Conservation (phyloP, 2,329 filamentous ascomycete species). For the Alternaria tenuissima region DNA sequence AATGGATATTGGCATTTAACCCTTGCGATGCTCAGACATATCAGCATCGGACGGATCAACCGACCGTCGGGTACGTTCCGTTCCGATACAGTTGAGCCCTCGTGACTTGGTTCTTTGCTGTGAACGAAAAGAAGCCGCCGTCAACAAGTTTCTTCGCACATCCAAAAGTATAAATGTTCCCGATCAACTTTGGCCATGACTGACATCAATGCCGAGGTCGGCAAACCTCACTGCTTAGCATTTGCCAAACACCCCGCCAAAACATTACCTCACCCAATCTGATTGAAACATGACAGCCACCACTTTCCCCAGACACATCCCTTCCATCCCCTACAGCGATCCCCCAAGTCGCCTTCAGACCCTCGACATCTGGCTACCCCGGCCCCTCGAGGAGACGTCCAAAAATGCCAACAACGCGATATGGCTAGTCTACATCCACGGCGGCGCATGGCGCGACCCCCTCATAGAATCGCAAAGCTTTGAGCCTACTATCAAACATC, state of each 20-base stretch:
- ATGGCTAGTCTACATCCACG: conserved; percentile 58
- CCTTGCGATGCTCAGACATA: not conserved
- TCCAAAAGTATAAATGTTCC: not conserved
- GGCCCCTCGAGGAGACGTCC: conserved; percentile 28
- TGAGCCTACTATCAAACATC: conserved; percentile 47
- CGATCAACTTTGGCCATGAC: not conserved
- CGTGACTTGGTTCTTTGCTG: not conserved
- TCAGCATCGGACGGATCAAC: not conserved
- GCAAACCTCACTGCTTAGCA: not conserved
- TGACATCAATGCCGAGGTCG: not conserved
- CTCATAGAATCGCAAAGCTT: conserved; percentile 48
- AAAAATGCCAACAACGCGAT: conserved; percentile 22
- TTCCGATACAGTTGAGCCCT: not conserved
- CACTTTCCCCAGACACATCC: conserved; percentile 26
- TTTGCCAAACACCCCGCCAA: conserved; percentile 22
- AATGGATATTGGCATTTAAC: too few species aligned
- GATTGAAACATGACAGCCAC: conserved; percentile 27
- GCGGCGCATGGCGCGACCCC: conserved; percentile 61
- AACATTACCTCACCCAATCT: conserved; percentile 13
- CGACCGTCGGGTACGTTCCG: not conserved
- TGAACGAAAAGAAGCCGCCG: not conserved
- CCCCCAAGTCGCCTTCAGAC: conserved; percentile 50
- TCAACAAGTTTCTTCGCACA: not conserved
- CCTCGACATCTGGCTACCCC: conserved; percentile 54
- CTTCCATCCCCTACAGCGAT: conserved; percentile 39